These are phyloP conservation scores for Cornus controversa DNA, from an alignment of 148 eudicot species.

Conservation along the genomic window DNA sequence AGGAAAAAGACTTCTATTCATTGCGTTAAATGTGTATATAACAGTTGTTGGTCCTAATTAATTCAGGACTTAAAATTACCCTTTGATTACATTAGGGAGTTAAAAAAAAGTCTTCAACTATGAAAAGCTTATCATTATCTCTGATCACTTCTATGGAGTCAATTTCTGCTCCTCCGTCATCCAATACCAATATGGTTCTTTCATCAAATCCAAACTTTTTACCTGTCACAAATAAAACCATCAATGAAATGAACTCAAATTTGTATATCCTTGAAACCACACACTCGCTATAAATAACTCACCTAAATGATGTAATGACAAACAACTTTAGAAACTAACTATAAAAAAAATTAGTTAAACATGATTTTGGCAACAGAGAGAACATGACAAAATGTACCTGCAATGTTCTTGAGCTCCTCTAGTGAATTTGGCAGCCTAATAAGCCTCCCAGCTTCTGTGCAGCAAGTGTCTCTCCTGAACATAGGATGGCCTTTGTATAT, in stretches of 20 bases:
- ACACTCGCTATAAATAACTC: neutral
- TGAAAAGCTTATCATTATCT: conserved; percentile 68
- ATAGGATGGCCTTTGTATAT: conserved; percentile 55
- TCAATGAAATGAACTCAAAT: neutral
- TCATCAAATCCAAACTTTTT: conserved; percentile 64
- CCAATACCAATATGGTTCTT: conserved; percentile 38
- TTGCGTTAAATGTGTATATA: neutral
- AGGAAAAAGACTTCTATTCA: neutral
- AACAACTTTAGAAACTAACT: neutral
- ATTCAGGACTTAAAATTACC: neutral
- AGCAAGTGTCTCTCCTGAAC: conserved; percentile 25
- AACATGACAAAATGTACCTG: conserved; percentile 37
- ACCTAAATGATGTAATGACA: neutral
- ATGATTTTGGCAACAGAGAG: neutral
- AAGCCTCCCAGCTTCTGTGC: conserved; percentile 52
- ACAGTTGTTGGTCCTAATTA: neutral
- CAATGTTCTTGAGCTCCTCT: conserved; percentile 54
- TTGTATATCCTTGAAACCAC: conserved; percentile 3
- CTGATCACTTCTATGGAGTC: conserved; percentile 74
- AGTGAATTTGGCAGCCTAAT: conserved; percentile 60
- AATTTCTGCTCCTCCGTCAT: conserved; percentile 68
- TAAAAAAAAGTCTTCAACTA: conserved; percentile 26
- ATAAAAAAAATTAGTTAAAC: neutral
- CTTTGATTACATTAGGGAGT: neutral
- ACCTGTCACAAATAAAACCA: conserved; percentile 35